Percentiles rank a stretch among this genome's conserved stretches.
phyloP scores from a whole-genome alignment of 495 filamentous ascomycete genomes.

The Aspergillus asperescens region DNA sequence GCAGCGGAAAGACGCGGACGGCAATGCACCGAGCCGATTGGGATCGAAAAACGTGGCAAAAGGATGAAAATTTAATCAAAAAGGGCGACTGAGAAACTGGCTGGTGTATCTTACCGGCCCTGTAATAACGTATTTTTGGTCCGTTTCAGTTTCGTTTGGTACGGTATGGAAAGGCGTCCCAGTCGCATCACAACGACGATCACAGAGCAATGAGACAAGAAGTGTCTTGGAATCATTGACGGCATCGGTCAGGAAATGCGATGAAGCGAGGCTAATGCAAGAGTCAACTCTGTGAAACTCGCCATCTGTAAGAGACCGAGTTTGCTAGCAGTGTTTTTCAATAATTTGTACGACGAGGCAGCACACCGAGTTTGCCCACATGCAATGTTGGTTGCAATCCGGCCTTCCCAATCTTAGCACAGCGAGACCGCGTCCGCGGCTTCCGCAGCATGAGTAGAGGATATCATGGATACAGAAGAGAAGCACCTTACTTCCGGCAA shows the following conservation, averaged over 20 bases:
- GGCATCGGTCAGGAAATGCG: neutral
- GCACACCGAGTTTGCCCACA: neutral
- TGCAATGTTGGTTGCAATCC: neutral
- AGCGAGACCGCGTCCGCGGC: neutral
- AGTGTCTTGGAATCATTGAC: neutral
- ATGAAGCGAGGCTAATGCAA: constrained; percentile 14
- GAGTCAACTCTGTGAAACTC: constrained; percentile 5
- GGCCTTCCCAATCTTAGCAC: neutral
- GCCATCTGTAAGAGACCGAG: constrained; percentile 1
- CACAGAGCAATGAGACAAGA: neutral
- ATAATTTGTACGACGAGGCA: neutral
- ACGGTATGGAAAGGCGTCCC: constrained; percentile 11
- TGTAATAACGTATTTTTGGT: constrained; percentile 12
- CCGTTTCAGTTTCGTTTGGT: constrained; percentile 11
- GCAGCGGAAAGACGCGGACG: constrained; percentile 41
- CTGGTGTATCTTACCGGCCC: constrained; percentile 9
- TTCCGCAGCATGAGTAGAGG: neutral
- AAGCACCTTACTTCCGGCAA: constrained; percentile 10
- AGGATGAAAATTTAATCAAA: too few species aligned
- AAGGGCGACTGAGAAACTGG: neutral
- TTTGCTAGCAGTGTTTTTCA: constrained; percentile 8
- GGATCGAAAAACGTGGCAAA: constrained; percentile 41
- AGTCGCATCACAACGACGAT: neutral
- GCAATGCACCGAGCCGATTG: constrained; percentile 39
- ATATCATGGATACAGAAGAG: neutral